phyloP scores from a whole-genome alignment of 768 basidiomycete species.

The Kwoniella pini region DNA sequence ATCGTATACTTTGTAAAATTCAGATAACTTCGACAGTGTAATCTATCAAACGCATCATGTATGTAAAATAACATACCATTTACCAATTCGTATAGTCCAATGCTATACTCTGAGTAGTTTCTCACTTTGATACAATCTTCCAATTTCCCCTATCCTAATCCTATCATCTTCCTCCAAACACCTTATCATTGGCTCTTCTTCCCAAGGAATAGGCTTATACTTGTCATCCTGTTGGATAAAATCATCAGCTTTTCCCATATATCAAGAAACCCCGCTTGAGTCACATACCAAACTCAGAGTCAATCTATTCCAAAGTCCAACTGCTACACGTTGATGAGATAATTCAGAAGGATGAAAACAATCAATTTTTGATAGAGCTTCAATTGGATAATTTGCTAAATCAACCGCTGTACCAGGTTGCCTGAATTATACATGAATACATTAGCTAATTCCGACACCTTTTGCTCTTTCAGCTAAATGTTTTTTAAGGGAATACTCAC shows the following conservation, averaged over 20 bases:
- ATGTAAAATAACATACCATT: too few relatives aligned
- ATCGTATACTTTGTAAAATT: too few relatives aligned
- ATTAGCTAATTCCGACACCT: not conserved
- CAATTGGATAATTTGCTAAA: conserved; percentile 41
- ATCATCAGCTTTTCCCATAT: not conserved
- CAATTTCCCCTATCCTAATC: conserved; percentile 13
- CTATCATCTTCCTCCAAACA: conserved; percentile 46
- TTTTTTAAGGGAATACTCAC: too few relatives aligned
- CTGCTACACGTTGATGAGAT: conserved; percentile 44
- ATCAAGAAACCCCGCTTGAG: not conserved
- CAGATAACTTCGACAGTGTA: too few relatives aligned
- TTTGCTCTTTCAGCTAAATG: too few relatives aligned
- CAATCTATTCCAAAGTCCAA: conserved; percentile 51
- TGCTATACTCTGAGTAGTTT: too few relatives aligned
- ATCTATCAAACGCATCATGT: too few relatives aligned
- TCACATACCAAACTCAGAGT: conserved; percentile 33
- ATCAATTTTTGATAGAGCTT: conserved; percentile 41
- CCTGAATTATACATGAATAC: conserved; percentile 12
- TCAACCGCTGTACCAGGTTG: conserved; percentile 44
- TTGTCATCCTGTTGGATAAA: conserved; percentile 26
- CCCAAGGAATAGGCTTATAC: conserved; percentile 40
- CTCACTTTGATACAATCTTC: too few relatives aligned
- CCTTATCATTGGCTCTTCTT: conserved; percentile 34
- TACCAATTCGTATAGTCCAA: too few relatives aligned
- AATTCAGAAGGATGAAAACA: conserved; percentile 49